These are phyloP conservation scores for Pueraria montana DNA, from an alignment of 306 rosid genomes.

Conservation along the genomic window DNA sequence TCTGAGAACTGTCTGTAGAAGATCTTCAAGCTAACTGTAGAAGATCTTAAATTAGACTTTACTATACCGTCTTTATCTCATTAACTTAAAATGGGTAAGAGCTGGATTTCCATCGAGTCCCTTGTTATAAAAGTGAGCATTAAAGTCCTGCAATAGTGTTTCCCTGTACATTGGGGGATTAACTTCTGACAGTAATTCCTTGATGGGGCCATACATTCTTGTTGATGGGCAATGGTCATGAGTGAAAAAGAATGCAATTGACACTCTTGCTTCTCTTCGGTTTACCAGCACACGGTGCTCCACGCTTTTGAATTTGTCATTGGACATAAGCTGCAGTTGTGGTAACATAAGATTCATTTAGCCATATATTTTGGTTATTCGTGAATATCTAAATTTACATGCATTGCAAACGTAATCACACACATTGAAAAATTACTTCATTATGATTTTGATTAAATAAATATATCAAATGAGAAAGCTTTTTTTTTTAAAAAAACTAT, in stretches of 20 bases:
- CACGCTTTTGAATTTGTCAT: constrained; percentile 59
- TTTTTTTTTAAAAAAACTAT: too few relatives aligned
- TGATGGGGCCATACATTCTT: constrained; percentile 57
- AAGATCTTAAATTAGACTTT: too few relatives aligned
- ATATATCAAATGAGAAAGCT: too few relatives aligned
- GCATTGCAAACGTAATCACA: too few relatives aligned
- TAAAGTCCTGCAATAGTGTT: constrained; percentile 49
- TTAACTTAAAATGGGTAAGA: constrained; percentile 46
- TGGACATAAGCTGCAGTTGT: constrained; percentile 61
- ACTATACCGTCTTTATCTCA: neutral
- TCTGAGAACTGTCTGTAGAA: too few relatives aligned
- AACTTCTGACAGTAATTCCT: constrained; percentile 60
- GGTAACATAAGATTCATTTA: constrained; percentile 11
- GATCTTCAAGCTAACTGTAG: too few relatives aligned
- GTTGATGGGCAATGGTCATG: constrained; percentile 38
- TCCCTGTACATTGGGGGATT: constrained; percentile 54
- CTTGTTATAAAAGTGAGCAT: constrained; percentile 44
- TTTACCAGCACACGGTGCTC: constrained; percentile 60
- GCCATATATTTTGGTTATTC: neutral
- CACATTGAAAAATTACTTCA: too few relatives aligned
- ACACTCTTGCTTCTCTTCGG: constrained; percentile 49
- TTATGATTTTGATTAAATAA: too few relatives aligned
- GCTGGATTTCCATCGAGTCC: constrained; percentile 60
- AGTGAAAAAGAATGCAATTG: constrained; percentile 59
- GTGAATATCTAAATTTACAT: too few relatives aligned